These are phyloP conservation scores for Ophiobolus disseminans DNA, from an alignment of 2,329 filamentous ascomycete genomes.

Conservation along the genomic window DNA sequence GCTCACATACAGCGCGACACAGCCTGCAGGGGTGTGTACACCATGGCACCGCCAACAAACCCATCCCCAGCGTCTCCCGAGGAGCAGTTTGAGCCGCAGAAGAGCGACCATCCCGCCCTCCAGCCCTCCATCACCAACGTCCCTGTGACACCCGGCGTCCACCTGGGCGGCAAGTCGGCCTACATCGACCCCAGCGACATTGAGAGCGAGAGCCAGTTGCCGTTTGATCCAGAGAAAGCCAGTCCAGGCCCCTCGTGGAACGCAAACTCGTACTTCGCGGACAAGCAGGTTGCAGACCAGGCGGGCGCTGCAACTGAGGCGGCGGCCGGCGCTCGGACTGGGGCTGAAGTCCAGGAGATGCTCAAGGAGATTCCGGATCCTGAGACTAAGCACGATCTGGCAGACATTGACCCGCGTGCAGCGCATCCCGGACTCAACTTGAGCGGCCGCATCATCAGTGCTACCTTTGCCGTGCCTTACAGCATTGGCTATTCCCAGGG, in stretches of 20 bases:
- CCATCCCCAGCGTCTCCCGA: conserved; percentile 21
- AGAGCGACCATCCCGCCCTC: conserved; percentile 49
- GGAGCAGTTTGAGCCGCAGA: conserved; percentile 33
- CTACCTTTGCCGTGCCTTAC: conserved; percentile 69
- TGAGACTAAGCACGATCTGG: conserved; percentile 49
- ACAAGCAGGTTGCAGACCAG: conserved; percentile 25
- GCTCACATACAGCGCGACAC: conserved; percentile 32
- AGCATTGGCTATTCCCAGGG: conserved; percentile 61
- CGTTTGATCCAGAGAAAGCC: conserved; percentile 39
- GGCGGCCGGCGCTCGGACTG: conserved; percentile 54
- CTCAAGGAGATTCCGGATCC: conserved; percentile 54
- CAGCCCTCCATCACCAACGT: conserved; percentile 48
- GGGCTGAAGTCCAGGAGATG: conserved; percentile 61
- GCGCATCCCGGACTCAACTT: conserved; percentile 65
- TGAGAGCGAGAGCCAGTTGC: conserved; percentile 27
- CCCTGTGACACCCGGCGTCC: conserved; percentile 54
- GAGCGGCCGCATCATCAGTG: conserved; percentile 69
- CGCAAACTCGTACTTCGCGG: conserved; percentile 47
- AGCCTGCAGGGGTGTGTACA: conserved; percentile 15
- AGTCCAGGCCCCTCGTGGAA: conserved; percentile 47
- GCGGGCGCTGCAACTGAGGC: conserved; percentile 50
- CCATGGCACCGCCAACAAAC: conserved; percentile 38
- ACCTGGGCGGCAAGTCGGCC: conserved; percentile 45
- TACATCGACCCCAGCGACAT: conserved; percentile 40
- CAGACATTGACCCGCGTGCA: conserved; percentile 61